These are phyloP conservation scores for Gamsiella multidivaricata DNA, from an alignment of 192 early-diverging fungal genomes.

Conservation along the genomic window DNA sequence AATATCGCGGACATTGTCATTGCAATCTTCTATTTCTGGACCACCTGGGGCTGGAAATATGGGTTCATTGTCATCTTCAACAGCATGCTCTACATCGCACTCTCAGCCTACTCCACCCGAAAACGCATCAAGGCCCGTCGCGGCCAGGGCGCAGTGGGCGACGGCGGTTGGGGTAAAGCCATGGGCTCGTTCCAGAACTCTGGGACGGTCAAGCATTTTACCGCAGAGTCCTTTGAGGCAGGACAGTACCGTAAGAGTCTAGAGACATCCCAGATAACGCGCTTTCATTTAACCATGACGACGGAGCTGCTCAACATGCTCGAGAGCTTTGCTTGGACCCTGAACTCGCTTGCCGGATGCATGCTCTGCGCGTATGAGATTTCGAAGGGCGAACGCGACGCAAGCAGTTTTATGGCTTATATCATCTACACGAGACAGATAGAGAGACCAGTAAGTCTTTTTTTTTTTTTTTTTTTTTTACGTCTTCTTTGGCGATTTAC, in stretches of 20 bases:
- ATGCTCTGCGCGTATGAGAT: conserved; percentile 78
- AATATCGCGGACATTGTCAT: conserved; percentile 80
- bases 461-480: conserved; percentile 79
- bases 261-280: background rate
- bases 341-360: conserved; percentile 74
- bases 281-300: background rate
- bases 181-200: conserved; percentile 88
- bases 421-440: conserved; percentile 81
- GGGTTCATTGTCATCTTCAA: conserved; percentile 79
- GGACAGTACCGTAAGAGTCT: conserved; percentile 63
- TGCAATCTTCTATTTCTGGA: conserved; percentile 73
- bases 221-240: conserved; percentile 81
- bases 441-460: conserved; percentile 76
- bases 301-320: conserved; percentile 58
- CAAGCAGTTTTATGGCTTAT: conserved; percentile 85
- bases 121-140: conserved; percentile 70
- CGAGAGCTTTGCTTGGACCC: conserved; percentile 76
- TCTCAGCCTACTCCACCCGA: conserved; percentile 75
- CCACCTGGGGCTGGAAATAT: conserved; percentile 56
- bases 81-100: conserved; percentile 75
- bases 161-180: background rate
- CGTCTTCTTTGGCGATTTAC: conserved; percentile 50
- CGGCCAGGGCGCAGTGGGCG: conserved; percentile 35
- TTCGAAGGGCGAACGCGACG: conserved; percentile 67
- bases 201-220: conserved; percentile 94